Evolutionary conservation across 495 filamentous ascomycete species (phyloP).

Genomic region (Neurospora sp.): DNA sequence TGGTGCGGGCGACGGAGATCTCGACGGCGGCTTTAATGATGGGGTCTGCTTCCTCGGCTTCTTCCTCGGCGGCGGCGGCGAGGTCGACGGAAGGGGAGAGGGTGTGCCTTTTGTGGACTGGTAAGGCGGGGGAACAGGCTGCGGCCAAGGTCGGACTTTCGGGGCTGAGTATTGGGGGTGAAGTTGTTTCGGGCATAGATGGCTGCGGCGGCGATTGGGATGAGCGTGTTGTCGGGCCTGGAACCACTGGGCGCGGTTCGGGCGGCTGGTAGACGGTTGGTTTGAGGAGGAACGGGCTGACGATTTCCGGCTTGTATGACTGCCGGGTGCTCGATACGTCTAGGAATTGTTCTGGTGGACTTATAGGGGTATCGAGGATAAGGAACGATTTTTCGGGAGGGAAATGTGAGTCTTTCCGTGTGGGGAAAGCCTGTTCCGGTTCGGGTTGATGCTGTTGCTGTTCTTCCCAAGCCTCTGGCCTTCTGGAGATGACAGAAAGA

Average conservation of each 20-base stretch:
- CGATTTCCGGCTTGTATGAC: conserved; percentile 13
- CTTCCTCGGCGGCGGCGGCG: not conserved
- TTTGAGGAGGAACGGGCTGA: conserved; percentile 6
- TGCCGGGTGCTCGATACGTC: not conserved
- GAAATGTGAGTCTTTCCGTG: conserved; percentile 21
- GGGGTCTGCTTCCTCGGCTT: conserved; percentile 25
- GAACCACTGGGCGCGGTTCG: conserved; percentile 15
- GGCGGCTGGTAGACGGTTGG: conserved; percentile 32
- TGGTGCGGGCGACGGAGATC: conserved; percentile 48
- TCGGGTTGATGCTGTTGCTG: not conserved
- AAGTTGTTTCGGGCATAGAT: not conserved
- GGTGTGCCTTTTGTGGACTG: conserved; percentile 20
- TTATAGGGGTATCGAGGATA: conserved; percentile 34
- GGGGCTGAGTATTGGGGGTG: not conserved
- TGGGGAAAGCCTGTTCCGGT: not conserved
- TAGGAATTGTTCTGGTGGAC: conserved; percentile 11
- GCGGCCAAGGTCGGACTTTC: conserved; percentile 18
- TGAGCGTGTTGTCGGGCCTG: conserved; percentile 15
- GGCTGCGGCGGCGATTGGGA: not conserved
- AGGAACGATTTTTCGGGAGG: conserved; percentile 33
- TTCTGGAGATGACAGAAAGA: not conserved
- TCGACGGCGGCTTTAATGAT: conserved; percentile 39
- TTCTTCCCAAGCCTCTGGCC: not conserved
- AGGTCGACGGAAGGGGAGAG: conserved; percentile 18
- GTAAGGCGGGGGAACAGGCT: conserved; percentile 11